phyloP scores from a whole-genome alignment of 2,329 filamentous ascomycete genomes.

The Colletotrichum costaricense region DNA sequence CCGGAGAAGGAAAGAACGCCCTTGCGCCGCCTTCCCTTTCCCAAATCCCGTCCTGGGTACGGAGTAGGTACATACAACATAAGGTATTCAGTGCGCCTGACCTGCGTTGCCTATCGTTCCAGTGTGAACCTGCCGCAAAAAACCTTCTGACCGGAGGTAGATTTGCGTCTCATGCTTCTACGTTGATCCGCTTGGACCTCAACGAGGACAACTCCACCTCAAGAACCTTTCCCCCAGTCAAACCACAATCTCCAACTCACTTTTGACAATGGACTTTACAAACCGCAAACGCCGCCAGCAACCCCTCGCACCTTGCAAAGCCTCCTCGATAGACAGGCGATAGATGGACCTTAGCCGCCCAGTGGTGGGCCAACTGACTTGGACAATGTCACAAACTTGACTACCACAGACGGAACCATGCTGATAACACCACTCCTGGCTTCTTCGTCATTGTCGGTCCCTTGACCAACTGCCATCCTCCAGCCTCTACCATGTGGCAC shows the following conservation, averaged over 20 bases:
- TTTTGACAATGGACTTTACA: neutral
- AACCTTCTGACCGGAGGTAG: neutral
- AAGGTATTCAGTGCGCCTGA: neutral
- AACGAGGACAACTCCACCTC: neutral
- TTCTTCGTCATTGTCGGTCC: neutral
- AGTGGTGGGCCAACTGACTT: neutral
- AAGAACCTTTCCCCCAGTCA: neutral
- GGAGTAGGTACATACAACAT: neutral
- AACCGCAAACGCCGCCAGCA: neutral
- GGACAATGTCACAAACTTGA: neutral
- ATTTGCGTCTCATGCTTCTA: neutral
- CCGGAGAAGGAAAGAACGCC: neutral
- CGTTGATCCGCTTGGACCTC: neutral
- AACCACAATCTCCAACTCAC: neutral
- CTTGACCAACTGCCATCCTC: neutral
- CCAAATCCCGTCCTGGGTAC: neutral
- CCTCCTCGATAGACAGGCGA: neutral
- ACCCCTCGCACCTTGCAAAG: neutral
- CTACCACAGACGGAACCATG: slow-evolving; percentile 5
- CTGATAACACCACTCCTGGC: slow-evolving; percentile 4
- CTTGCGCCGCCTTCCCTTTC: neutral
- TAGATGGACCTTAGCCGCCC: neutral
- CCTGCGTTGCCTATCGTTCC: neutral
- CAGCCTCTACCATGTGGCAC: neutral
- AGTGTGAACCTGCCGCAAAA: neutral